A percentile compares a stretch with the other conserved stretches of the same genome.
Conservation (phyloP, 2,329 filamentous ascomycete species). For the Aspergillus tubingensis region DNA sequence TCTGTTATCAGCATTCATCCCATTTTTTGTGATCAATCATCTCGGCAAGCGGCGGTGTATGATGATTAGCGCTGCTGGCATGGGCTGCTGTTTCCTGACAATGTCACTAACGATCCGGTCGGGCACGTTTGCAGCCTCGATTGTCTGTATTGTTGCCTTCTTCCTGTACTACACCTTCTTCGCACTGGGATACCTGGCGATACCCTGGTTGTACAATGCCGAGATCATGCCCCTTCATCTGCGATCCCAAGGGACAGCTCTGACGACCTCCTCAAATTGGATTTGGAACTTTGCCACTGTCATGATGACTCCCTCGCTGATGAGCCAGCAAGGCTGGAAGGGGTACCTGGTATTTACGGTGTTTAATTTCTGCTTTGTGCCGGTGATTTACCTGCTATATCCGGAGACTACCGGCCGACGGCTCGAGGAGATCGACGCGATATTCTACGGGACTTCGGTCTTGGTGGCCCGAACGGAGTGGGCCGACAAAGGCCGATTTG, state of each 20-base stretch:
- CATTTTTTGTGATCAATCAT: constrained; percentile 48
- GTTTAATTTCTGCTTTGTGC: constrained; percentile 24
- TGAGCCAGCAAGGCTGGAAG: constrained; percentile 51
- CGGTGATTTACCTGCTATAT: constrained; percentile 26
- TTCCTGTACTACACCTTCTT: constrained; percentile 18
- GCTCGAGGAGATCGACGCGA: constrained; percentile 40
- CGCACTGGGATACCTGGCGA: constrained; percentile 11
- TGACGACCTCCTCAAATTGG: constrained; percentile 14
- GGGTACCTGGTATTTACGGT: constrained; percentile 55
- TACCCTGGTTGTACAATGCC: constrained; percentile 25
- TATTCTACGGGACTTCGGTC: constrained; percentile 6
- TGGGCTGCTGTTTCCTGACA: constrained; percentile 48
- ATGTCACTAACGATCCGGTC: constrained; percentile 44
- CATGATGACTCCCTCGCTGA: constrained; percentile 16
- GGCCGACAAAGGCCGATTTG: not conserved
- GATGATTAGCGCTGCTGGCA: constrained; percentile 47
- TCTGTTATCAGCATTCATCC: constrained; percentile 22
- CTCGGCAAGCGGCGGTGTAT: constrained; percentile 41
- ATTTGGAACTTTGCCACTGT: constrained; percentile 12
- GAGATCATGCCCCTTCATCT: constrained; percentile 16
- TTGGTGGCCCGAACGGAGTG: not conserved
- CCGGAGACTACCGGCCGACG: constrained; percentile 32
- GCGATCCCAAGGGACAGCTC: constrained; percentile 7
- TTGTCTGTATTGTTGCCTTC: constrained; percentile 47
- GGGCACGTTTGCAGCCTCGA: constrained; percentile 42